phyloP scores from a whole-genome alignment of 441 rosid species.

The Adansonia grandidieri region DNA sequence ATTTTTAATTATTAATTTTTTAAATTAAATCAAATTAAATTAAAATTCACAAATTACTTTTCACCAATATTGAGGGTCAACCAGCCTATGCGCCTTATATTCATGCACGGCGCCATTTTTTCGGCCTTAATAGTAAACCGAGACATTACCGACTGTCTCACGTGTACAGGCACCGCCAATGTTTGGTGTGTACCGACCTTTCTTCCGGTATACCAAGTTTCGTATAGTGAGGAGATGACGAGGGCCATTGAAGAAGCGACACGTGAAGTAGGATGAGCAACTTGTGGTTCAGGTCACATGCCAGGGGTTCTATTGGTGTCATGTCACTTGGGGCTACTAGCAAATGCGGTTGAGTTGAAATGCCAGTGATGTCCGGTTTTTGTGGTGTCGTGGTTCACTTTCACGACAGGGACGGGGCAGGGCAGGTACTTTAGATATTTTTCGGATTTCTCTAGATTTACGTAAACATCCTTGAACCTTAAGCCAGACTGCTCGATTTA shows the following conservation, averaged over 20 bases:
- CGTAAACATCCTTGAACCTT: too few relatives aligned
- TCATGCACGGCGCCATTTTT: not conserved
- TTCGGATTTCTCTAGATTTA: not conserved
- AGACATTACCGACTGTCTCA: not conserved
- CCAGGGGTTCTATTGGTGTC: not conserved
- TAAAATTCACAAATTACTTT: too few relatives aligned
- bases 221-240: not conserved
- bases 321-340: too few relatives aligned
- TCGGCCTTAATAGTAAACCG: not conserved
- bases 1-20: too few relatives aligned
- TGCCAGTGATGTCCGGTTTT: not conserved
- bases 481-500: too few relatives aligned
- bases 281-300: not conserved
- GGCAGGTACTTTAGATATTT: slow-evolving; percentile 4
- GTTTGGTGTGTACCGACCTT: not conserved
- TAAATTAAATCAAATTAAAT: too few relatives aligned
- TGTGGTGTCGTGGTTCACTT: not conserved
- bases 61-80: too few relatives aligned
- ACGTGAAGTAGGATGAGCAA: not conserved
- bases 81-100: too few relatives aligned
- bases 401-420: not conserved
- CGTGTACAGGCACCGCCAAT: not conserved
- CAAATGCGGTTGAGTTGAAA: not conserved
- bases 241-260: not conserved
- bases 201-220: not conserved